A percentile compares a stretch with the other conserved stretches of the same genome.
These are phyloP conservation scores for Conringia planisiliqua DNA, from an alignment of 345 rosid genomes.

Conservation along the genomic window DNA sequence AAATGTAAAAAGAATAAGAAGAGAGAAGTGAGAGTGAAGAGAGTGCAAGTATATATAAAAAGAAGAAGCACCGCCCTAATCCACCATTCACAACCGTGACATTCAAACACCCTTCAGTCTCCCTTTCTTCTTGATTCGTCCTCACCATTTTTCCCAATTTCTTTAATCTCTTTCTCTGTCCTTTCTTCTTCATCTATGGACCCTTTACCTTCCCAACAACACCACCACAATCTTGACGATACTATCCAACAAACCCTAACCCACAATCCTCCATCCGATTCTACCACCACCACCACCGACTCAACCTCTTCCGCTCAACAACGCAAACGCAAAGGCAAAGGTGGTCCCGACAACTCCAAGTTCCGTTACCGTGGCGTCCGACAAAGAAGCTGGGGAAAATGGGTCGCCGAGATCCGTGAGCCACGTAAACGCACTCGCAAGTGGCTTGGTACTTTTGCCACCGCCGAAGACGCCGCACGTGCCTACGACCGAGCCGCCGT, in stretches of 20 bases:
- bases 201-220: slow-evolving; percentile 38
- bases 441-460: slow-evolving; percentile 84
- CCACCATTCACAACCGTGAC: slow-evolving; percentile 40
- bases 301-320: slow-evolving; percentile 10
- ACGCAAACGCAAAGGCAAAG: slow-evolving; percentile 57
- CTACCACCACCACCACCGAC: slow-evolving; percentile 28
- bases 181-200: slow-evolving; percentile 31
- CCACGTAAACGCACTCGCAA: slow-evolving; percentile 74
- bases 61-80: slow-evolving; percentile 40
- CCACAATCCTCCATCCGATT: slow-evolving; percentile 18
- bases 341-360: slow-evolving; percentile 67
- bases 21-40: slow-evolving; percentile 13
- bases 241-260: slow-evolving; percentile 26
- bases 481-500: slow-evolving; percentile 87
- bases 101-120: slow-evolving; percentile 31
- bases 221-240: slow-evolving; percentile 28
- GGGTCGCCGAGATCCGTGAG: slow-evolving; percentile 82
- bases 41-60: slow-evolving; percentile 16
- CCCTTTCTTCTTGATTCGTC: slow-evolving; percentile 40
- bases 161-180: slow-evolving; percentile 30
- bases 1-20: not conserved
- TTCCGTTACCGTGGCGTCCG: slow-evolving; percentile 65
- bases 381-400: slow-evolving; percentile 75
- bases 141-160: slow-evolving; percentile 24
- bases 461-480: slow-evolving; percentile 88